A percentile compares a stretch with the other conserved stretches of the same genome.
Conservation (phyloP, 73 alveolate species). For the Loxodes magnus region DNA sequence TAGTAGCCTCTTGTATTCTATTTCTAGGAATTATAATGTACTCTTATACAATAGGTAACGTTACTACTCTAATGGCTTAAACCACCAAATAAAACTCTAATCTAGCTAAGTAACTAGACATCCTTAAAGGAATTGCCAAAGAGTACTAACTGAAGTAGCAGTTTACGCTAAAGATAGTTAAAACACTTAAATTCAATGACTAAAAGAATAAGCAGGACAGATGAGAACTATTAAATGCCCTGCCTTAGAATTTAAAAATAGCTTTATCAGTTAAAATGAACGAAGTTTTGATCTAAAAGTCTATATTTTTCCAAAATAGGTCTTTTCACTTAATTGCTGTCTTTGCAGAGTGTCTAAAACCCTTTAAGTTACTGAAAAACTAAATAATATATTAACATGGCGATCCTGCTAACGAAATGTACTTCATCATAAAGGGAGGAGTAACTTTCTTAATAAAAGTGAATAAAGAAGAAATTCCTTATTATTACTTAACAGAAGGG, state of each 20-base stretch:
- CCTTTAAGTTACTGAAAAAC: not conserved
- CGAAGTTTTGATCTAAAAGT: conserved; percentile 5
- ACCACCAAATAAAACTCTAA: conserved; percentile 10
- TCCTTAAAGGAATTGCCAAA: not conserved
- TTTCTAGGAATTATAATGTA: conserved; percentile 58
- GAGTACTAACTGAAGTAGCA: not conserved
- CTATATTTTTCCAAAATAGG: conserved; percentile 6
- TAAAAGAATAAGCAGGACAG: conserved; percentile 6
- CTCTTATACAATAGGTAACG: conserved; percentile 53
- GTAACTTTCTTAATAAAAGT: too few species aligned
- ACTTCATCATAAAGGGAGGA: conserved; percentile 11
- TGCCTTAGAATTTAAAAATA: conserved; percentile 4
- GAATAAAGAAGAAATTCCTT: too few species aligned
- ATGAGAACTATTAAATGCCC: not conserved
- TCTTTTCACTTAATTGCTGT: conserved; percentile 10
- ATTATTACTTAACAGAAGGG: too few species aligned
- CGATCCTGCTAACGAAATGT: conserved; percentile 11
- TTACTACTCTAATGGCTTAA: conserved; percentile 34
- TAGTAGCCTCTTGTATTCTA: conserved; percentile 46
- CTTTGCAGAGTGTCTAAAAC: not conserved
- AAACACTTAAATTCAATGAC: not conserved
- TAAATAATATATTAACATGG: conserved; percentile 14
- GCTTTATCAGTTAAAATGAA: not conserved
- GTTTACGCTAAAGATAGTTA: not conserved
- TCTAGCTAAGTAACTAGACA: conserved; percentile 7